Conservation (phyloP, 768 basidiomycete genomes). For the Serendipita sp. region DNA sequence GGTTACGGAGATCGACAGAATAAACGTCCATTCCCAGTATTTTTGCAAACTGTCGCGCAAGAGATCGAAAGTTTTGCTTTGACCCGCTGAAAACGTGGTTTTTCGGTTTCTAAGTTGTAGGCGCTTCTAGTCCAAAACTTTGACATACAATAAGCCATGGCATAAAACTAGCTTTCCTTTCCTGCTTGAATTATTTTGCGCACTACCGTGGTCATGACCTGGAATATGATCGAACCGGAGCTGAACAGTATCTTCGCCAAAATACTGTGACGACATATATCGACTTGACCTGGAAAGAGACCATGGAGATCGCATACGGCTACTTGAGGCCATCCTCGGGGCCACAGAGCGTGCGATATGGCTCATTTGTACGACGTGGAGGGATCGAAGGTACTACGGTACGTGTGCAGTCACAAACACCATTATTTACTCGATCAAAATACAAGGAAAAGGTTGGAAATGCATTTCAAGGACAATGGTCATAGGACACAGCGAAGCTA, state of each 20-base stretch:
- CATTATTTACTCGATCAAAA: too few relatives aligned
- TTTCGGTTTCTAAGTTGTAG: not conserved
- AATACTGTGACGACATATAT: not conserved
- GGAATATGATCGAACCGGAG: not conserved
- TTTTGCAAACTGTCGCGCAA: slow-evolving; percentile 58
- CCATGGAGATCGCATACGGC: too few relatives aligned
- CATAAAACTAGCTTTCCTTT: not conserved
- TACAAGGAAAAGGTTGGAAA: too few relatives aligned
- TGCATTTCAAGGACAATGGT: not conserved
- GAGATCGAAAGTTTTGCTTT: slow-evolving; percentile 77
- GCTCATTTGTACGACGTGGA: too few relatives aligned
- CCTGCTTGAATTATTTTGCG: not conserved
- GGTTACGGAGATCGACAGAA: slow-evolving; percentile 74
- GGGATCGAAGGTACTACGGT: too few relatives aligned
- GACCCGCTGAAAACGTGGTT: slow-evolving; percentile 41
- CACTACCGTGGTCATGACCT: not conserved
- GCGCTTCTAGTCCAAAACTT: not conserved
- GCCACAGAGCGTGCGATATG: too few relatives aligned
- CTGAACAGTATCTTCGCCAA: not conserved
- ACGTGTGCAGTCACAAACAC: too few relatives aligned
- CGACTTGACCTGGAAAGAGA: too few relatives aligned
- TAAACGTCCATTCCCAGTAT: slow-evolving; percentile 56
- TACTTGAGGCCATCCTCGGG: too few relatives aligned
- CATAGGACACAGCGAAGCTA: not conserved
- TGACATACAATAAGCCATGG: not conserved